phyloP scores from a whole-genome alignment of 495 filamentous ascomycete species.

The Penicillium bialowiezense region DNA sequence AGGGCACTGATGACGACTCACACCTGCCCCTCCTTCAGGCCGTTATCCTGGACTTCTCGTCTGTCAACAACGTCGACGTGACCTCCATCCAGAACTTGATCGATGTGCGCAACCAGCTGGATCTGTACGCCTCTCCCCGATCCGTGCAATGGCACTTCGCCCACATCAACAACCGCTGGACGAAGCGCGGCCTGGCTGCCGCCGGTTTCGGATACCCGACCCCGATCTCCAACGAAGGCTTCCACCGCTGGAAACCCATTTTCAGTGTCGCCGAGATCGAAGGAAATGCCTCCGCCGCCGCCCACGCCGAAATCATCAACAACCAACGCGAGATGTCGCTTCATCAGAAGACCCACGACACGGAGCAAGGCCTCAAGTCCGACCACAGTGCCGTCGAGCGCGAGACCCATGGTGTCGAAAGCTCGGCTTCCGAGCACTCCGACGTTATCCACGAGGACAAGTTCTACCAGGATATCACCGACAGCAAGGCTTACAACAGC shows the following conservation, averaged over 20 bases:
- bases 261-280: conserved; percentile 92
- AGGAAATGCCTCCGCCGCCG: conserved; percentile 65
- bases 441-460: conserved; percentile 35
- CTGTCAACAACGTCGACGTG: conserved; percentile 94
- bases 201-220: conserved; percentile 91
- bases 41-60: conserved; percentile 91
- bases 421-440: conserved; percentile 25
- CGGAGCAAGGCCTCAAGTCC: conserved; percentile 41
- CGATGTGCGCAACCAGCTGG: conserved; percentile 96
- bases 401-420: conserved; percentile 32
- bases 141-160: conserved; percentile 95
- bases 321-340: conserved; percentile 57
- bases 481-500: conserved; percentile 43
- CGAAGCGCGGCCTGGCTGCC: conserved; percentile 87
- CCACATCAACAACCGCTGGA: conserved; percentile 94
- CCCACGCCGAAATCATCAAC: conserved; percentile 52
- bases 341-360: conserved; percentile 28
- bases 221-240: conserved; percentile 51
- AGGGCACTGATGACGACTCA: conserved; percentile 40
- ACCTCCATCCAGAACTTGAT: conserved; percentile 94
- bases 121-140: conserved; percentile 79
- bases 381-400: conserved; percentile 23
- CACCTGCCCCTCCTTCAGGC: conserved; percentile 77
- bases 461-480: conserved; percentile 44
- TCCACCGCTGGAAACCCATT: conserved; percentile 87